Conservation (phyloP, 257 asterid genomes). For the Echium plantagineum region DNA sequence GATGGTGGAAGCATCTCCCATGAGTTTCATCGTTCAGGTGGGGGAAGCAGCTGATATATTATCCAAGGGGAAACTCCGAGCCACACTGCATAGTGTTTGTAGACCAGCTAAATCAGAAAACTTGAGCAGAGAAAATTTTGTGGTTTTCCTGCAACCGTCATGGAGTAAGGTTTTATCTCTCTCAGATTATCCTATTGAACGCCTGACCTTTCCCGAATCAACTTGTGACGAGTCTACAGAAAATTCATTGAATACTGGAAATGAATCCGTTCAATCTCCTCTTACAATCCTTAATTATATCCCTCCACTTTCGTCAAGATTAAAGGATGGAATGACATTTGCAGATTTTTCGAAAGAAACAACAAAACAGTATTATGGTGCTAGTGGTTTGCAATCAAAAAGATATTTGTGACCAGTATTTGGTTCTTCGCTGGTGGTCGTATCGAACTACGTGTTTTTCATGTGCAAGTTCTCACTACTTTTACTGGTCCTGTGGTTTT, state of each 20-base stretch:
- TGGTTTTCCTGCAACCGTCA: slow-evolving; percentile 75
- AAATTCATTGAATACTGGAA: slow-evolving; percentile 8
- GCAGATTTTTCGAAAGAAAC: slow-evolving; percentile 82
- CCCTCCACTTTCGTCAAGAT: slow-evolving; percentile 55
- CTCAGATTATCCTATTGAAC: slow-evolving; percentile 37
- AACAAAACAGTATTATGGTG: slow-evolving; percentile 73
- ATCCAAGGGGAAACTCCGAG: slow-evolving; percentile 72
- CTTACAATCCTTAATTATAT: slow-evolving; percentile 30
- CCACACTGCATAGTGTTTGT: slow-evolving; percentile 72
- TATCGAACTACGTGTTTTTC: too few relatives aligned
- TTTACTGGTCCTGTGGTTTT: not conserved
- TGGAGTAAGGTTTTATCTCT: slow-evolving; percentile 66
- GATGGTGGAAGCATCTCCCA: slow-evolving; percentile 42
- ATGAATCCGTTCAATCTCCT: slow-evolving; percentile 18
- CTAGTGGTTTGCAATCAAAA: slow-evolving; percentile 65
- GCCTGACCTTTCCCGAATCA: slow-evolving; percentile 12
- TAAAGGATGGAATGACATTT: slow-evolving; percentile 76
- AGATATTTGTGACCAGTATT: slow-evolving; percentile 21
- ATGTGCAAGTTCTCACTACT: too few relatives aligned
- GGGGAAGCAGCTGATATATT: slow-evolving; percentile 80
- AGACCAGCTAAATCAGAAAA: slow-evolving; percentile 36
- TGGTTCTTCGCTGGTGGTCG: not conserved
- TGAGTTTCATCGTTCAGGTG: slow-evolving; percentile 73
- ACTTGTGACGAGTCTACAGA: slow-evolving; percentile 12
- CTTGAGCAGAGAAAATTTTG: slow-evolving; percentile 83